A percentile compares a stretch with the other conserved stretches of the same genome.
phyloP scores from a whole-genome alignment of 2,329 filamentous ascomycete species.

The Penicillium sp. region DNA sequence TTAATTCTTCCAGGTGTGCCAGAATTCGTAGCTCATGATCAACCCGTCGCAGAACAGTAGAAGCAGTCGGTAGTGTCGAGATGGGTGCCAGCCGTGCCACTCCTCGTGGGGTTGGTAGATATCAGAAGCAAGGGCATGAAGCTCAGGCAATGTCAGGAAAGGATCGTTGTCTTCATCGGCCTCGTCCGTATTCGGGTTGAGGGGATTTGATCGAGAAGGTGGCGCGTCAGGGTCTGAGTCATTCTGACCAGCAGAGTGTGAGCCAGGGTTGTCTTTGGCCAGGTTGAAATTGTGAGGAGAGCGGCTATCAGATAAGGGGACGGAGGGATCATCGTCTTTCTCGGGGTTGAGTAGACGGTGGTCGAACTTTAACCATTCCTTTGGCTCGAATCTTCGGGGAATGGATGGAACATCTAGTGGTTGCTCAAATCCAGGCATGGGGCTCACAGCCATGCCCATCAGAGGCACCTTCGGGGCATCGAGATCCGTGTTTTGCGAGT shows the following conservation, averaged over 20 bases:
- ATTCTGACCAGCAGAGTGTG: not conserved
- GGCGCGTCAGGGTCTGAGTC: not conserved
- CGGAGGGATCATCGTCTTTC: constrained; percentile 17
- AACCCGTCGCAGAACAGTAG: constrained; percentile 59
- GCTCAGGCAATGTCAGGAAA: constrained; percentile 33
- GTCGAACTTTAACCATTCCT: constrained; percentile 21
- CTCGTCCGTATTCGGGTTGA: not conserved
- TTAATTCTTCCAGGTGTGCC: constrained; percentile 40
- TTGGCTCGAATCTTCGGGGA: constrained; percentile 24
- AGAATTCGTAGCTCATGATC: constrained; percentile 62
- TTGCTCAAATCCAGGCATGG: constrained; percentile 54
- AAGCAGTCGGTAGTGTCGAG: constrained; percentile 54
- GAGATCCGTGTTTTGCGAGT: constrained; percentile 48
- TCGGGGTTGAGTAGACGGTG: constrained; percentile 18
- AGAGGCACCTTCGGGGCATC: constrained; percentile 49
- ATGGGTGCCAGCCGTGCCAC: constrained; percentile 44
- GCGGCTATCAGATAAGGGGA: not conserved
- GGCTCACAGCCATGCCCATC: constrained; percentile 58
- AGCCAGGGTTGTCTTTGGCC: not conserved
- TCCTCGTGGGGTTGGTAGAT: constrained; percentile 35
- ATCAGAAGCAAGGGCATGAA: constrained; percentile 35
- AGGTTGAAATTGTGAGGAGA: not conserved
- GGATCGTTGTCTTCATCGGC: not conserved
- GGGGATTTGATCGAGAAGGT: not conserved
- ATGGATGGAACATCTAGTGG: constrained; percentile 38